Conservation (phyloP, 2,329 filamentous ascomycete genomes). For the Volutella citrinella region DNA sequence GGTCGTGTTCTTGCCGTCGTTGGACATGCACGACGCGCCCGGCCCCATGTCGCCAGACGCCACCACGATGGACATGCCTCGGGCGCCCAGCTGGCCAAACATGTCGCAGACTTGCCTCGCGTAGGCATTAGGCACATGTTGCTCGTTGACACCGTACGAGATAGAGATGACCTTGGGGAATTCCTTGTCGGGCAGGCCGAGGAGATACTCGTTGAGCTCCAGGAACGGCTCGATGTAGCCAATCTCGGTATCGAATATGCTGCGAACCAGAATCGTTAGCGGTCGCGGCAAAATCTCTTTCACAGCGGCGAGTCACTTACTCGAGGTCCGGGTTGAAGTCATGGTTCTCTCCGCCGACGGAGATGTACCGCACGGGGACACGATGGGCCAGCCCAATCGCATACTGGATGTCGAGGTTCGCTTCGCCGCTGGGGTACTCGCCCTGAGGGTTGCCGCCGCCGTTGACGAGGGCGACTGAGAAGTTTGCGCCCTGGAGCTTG, state of each 20-base stretch:
- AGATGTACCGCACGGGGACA: slow-evolving; percentile 32
- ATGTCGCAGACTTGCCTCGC: slow-evolving; percentile 49
- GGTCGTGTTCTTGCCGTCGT: slow-evolving; percentile 31
- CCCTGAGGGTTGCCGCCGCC: slow-evolving; percentile 51
- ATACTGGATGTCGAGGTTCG: slow-evolving; percentile 37
- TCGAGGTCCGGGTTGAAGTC: slow-evolving; percentile 33
- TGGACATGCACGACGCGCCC: slow-evolving; percentile 33
- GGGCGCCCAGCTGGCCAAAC: slow-evolving; percentile 62
- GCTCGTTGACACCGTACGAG: slow-evolving; percentile 71
- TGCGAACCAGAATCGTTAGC: slow-evolving; percentile 5
- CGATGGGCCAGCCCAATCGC: slow-evolving; percentile 32
- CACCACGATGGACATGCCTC: slow-evolving; percentile 66
- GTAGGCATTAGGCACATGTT: slow-evolving; percentile 58
- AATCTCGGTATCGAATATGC: slow-evolving; percentile 27
- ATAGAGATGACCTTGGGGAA: slow-evolving; percentile 64
- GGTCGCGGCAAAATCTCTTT: too few species aligned
- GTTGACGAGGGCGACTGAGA: slow-evolving; percentile 56
- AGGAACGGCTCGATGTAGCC: slow-evolving; percentile 64
- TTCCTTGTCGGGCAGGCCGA: slow-evolving; percentile 48
- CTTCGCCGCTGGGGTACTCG: slow-evolving; percentile 29
- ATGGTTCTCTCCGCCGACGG: slow-evolving; percentile 29
- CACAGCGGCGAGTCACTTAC: slow-evolving; percentile 19
- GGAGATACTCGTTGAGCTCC: slow-evolving; percentile 58
- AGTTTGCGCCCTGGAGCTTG: slow-evolving; percentile 49
- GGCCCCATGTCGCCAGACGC: slow-evolving; percentile 56